Base-by-base conservation (phyloP, 164 flowering plant genomes). In the Magnolia sinica region DNA sequence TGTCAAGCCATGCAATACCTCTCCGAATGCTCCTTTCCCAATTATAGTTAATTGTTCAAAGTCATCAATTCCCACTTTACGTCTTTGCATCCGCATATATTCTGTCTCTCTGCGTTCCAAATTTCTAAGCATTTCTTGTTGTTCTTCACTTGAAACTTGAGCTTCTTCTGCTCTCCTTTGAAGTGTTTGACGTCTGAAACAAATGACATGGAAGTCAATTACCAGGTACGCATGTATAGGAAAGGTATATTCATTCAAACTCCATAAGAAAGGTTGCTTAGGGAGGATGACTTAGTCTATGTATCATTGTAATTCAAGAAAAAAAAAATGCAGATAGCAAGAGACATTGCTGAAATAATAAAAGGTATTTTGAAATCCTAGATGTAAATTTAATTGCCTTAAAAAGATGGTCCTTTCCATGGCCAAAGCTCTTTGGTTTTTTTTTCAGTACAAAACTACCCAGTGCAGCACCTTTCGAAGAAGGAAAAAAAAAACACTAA, bases 11-110 rank as follows among this genome's bases (percentile, higher is more conserved):
- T 29, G 24, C 20, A 49, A 37, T 81, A 94, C 98, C 97, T 92
- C 97, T 22, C 90, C 97, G 79, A 92, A 94, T 76, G 97, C 96
- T 76, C 96, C 96, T 88, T 84, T 91, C 37, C 98, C 98, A 77
- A 94, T 91, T 24, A 90, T 76, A 16, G 93, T 86, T 72, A 92
- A 83, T 58, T 79, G 92, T 70, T 92, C 97, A 82, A 94, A 91
- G 76, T 91, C 98, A 81, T 94, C 98, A 78, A 94, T 89, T 75
- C 98, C 95, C 51, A 94, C 80, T 87, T 91, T 94, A 74, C 89
- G 97, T 71, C 98, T 86, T 79, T 92, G 97, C 82, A 90, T 68
- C 75, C 98, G 84, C 98, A 94, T 94, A 70, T 83, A 92, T 80
- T 88, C 96, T 4, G 97, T 91, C 73, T 94, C 97, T 65, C 78